phyloP scores from a whole-genome alignment of 1,139 yeast genomes.

The Nakaseomyces bracarensis region DNA sequence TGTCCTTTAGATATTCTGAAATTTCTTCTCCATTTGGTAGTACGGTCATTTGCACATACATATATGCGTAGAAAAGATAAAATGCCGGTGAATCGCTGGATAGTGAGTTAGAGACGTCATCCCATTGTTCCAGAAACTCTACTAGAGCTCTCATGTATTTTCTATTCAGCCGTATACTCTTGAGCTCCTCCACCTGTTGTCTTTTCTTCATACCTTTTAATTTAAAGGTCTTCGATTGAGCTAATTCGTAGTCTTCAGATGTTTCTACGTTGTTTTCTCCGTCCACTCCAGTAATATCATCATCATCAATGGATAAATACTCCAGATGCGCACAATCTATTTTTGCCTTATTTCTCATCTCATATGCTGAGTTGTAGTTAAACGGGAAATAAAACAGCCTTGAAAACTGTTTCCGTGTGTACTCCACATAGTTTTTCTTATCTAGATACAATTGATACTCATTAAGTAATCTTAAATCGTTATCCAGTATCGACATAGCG shows the following conservation, averaged over 20 bases:
- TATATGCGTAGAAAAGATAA: conserved; percentile 20
- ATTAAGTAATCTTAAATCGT: conserved; percentile 30
- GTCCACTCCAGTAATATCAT: conserved; percentile 13
- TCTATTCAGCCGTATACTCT: conserved; percentile 47
- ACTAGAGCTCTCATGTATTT: conserved; percentile 17
- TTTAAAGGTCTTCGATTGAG: conserved; percentile 27
- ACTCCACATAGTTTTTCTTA: conserved; percentile 53
- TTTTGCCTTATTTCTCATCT: conserved; percentile 43
- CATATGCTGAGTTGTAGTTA: conserved; percentile 72
- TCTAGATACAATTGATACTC: conserved; percentile 56
- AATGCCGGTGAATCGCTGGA: background rate
- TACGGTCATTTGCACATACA: conserved; percentile 21
- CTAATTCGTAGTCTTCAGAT: conserved; percentile 12
- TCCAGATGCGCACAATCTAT: conserved; percentile 23
- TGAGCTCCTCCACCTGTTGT: conserved; percentile 30
- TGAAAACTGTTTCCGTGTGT: conserved; percentile 54
- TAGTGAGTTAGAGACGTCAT: conserved; percentile 13
- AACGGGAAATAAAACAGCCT: conserved; percentile 67
- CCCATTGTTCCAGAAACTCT: conserved; percentile 19
- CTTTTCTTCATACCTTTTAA: conserved; percentile 11
- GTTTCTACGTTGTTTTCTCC: conserved; percentile 13
- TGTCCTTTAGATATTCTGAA: conserved; percentile 13
- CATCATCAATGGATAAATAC: conserved; percentile 13
- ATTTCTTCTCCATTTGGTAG: conserved; percentile 14
- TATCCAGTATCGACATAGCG: conserved; percentile 20